Conservation (phyloP, 805 yeast species). For the Candida argentea region DNA sequence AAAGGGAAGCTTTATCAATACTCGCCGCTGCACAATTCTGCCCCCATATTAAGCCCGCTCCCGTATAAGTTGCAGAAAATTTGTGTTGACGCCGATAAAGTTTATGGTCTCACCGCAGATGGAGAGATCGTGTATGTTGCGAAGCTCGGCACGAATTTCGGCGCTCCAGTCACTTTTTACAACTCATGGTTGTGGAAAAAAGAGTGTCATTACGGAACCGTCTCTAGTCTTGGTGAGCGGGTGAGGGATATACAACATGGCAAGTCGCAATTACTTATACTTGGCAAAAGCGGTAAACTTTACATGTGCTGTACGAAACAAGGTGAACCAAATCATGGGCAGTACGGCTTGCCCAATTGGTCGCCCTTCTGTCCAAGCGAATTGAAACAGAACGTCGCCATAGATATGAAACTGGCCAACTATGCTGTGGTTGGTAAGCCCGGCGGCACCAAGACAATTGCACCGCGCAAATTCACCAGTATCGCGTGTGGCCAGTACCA, state of each 20-base stretch:
- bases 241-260: conserved; percentile 50
- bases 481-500: conserved; percentile 71
- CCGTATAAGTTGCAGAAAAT: conserved; percentile 20
- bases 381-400: conserved; percentile 18
- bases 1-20: conserved; percentile 71
- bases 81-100: conserved; percentile 41
- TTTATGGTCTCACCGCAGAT: conserved; percentile 31
- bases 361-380: conserved; percentile 55
- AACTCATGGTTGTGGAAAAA: conserved; percentile 3
- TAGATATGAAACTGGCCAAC: conserved; percentile 50
- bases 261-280: conserved; percentile 52
- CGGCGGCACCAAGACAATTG: conserved; percentile 12
- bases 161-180: too few relatives aligned
- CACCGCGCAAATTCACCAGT: conserved; percentile 38
- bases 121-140: conserved; percentile 37
- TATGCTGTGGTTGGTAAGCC: conserved; percentile 22
- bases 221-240: conserved; percentile 13
- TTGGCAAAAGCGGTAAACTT: conserved; percentile 51
- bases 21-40: conserved; percentile 33
- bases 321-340: conserved; percentile 46
- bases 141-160: conserved; percentile 10
- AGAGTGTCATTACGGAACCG: conserved; percentile 1
- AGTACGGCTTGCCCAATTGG: conserved; percentile 68
- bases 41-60: conserved; percentile 13
- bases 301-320: conserved; percentile 47